Percentiles rank a stretch among this genome's conserved stretches.
Conservation (phyloP, 495 filamentous ascomycete species). For the Durotheca rogersii region DNA sequence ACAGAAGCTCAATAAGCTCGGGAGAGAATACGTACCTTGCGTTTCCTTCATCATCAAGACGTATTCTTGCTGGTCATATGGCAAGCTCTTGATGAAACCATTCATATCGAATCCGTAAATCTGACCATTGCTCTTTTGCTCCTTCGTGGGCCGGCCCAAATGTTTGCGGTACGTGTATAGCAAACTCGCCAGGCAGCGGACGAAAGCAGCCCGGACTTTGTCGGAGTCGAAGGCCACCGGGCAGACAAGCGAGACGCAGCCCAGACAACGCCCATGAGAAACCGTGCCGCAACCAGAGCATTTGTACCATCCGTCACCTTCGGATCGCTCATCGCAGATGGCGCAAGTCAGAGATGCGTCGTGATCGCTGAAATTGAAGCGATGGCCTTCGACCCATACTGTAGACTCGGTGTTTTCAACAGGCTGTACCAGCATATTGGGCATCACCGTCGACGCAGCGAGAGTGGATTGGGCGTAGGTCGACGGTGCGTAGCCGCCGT, state of each 20-base stretch:
- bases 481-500: slow-evolving; percentile 84
- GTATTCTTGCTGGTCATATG: slow-evolving; percentile 88
- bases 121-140: slow-evolving; percentile 83
- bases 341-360: slow-evolving; percentile 73
- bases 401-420: slow-evolving; percentile 83
- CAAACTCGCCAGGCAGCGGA: slow-evolving; percentile 88
- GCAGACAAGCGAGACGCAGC: slow-evolving; percentile 81
- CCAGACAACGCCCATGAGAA: slow-evolving; percentile 79
- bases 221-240: slow-evolving; percentile 87
- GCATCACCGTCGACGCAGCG: slow-evolving; percentile 98
- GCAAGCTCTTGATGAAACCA: slow-evolving; percentile 85
- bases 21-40: slow-evolving; percentile 64
- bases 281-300: slow-evolving; percentile 76
- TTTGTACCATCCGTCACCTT: slow-evolving; percentile 81
- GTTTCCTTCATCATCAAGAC: slow-evolving; percentile 85
- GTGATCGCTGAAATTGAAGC: slow-evolving; percentile 68
- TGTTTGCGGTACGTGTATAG: slow-evolving; percentile 95
- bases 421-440: slow-evolving; percentile 80
- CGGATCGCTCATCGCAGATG: slow-evolving; percentile 85
- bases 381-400: slow-evolving; percentile 93
- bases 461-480: slow-evolving; percentile 95
- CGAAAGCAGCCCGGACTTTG: slow-evolving; percentile 88
- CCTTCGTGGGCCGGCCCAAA: slow-evolving; percentile 68
- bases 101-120: slow-evolving; percentile 95
- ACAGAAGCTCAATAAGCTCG: background rate